A percentile compares a stretch with the other conserved stretches of the same genome.
phyloP scores from a whole-genome alignment of 345 rosid species.

The Hirschfeldia incana region DNA sequence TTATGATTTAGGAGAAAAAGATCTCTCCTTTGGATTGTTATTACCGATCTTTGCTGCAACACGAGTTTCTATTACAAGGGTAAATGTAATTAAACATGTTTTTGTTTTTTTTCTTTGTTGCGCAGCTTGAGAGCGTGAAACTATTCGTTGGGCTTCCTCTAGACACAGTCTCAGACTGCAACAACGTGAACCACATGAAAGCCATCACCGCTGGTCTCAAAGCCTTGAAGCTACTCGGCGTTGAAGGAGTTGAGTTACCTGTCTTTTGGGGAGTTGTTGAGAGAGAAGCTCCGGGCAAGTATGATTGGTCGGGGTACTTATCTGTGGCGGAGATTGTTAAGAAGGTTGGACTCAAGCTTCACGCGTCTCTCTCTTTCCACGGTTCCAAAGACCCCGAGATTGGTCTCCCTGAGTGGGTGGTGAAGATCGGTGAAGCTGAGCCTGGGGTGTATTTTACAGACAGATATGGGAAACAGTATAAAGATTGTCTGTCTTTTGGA shows the following conservation, averaged over 20 bases:
- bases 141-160: slow-evolving; percentile 84
- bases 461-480: slow-evolving; percentile 52
- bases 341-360: slow-evolving; percentile 74
- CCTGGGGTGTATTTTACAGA: slow-evolving; percentile 61
- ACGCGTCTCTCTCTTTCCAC: slow-evolving; percentile 74
- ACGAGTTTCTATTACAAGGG: neutral
- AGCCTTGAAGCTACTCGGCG: slow-evolving; percentile 85
- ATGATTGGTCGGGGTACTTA: slow-evolving; percentile 83
- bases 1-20: neutral
- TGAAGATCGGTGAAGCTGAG: slow-evolving; percentile 51
- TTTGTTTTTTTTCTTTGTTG: neutral
- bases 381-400: slow-evolving; percentile 49
- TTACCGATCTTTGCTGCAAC: neutral
- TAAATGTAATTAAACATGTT: neutral
- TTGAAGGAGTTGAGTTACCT: slow-evolving; percentile 88
- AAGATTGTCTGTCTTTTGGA: slow-evolving; percentile 69
- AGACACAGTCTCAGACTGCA: slow-evolving; percentile 68
- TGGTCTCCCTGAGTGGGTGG: slow-evolving; percentile 77
- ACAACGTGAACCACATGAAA: slow-evolving; percentile 60
- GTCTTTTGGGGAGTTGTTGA: slow-evolving; percentile 93
- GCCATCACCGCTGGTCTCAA: slow-evolving; percentile 77
- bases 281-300: slow-evolving; percentile 72
- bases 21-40: neutral
- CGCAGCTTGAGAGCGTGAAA: slow-evolving; percentile 61
- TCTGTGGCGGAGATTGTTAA: slow-evolving; percentile 76